Conservation (phyloP, 805 yeast genomes). For the Schizosaccharomyces cryophilus region DNA sequence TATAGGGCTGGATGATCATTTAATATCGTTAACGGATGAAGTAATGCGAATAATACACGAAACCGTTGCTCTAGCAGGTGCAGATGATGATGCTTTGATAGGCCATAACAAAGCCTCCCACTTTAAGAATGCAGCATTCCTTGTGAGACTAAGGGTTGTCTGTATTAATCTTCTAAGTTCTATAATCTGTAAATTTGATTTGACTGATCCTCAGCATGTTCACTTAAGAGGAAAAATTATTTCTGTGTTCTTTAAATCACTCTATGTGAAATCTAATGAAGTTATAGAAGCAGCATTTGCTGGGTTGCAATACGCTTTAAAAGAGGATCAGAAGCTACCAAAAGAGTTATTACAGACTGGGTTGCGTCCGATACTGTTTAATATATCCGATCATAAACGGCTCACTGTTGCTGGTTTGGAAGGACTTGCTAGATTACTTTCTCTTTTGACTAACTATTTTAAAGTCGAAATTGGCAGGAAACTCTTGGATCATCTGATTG, state of each 20-base stretch:
- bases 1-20: slow-evolving; percentile 52
- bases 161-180: slow-evolving; percentile 64
- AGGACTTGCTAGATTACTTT: slow-evolving; percentile 68
- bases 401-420: slow-evolving; percentile 73
- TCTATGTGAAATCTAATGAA: slow-evolving; percentile 60
- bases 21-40: slow-evolving; percentile 72
- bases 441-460: slow-evolving; percentile 71
- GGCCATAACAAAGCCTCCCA: slow-evolving; percentile 69
- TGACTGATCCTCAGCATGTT: slow-evolving; percentile 40
- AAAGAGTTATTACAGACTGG: slow-evolving; percentile 90
- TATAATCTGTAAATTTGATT: slow-evolving; percentile 67
- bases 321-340: slow-evolving; percentile 72
- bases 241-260: slow-evolving; percentile 83
- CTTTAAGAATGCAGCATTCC: slow-evolving; percentile 66
- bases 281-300: slow-evolving; percentile 84
- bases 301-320: slow-evolving; percentile 60
- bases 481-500: slow-evolving; percentile 72
- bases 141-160: slow-evolving; percentile 67
- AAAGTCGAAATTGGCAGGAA: slow-evolving; percentile 92
- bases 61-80: slow-evolving; percentile 84
- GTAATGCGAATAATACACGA: slow-evolving; percentile 62
- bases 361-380: slow-evolving; percentile 82
- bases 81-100: slow-evolving; percentile 86
- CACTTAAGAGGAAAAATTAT: slow-evolving; percentile 55
- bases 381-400: slow-evolving; percentile 76